Evolutionary conservation across 257 asterid species (phyloP), one percentile per base, ranked within the genome.

Genomic region (Striga asiatica): DNA sequence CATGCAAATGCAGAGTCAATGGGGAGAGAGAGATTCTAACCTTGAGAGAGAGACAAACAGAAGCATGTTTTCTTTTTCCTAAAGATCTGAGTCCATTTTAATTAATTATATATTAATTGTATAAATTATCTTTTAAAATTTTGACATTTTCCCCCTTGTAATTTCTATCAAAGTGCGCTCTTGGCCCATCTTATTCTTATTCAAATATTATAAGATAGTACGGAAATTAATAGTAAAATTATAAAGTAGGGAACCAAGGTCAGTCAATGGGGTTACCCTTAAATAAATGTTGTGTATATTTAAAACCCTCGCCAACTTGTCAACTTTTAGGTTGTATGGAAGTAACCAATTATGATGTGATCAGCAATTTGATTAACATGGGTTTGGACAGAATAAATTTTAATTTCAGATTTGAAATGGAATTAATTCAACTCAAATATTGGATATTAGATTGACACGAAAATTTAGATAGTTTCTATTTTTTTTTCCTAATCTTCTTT

Each of bases 91-190:
- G 31, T 27, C 31, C 6, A 27, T 6, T 27, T 27, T 27, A 6
- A 27, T 27, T 27, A 27, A 27, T 27, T 27, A 27, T 27, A 27
- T 31, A 71, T 48, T 60, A 41, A 54, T 61, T 14, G 45, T 46
- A 49, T 29, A 24, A 24, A 29, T 25, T 38, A 48, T 64, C 74
- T 81, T 81, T 77, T 77, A 55, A 65, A 76, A 34, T 8, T 79
- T 80, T 69, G 95, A 69, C 73, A 58, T 64, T 74, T 81, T 80
- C 76, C 89, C 56, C 52, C 85, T 84, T 84, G 97, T 81, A 69
- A 69, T 73, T 60, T 66, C 66, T 66, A 19, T 32, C 60, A 9
- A 65, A 73, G 72, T 72, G 82, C 68, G 79, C 64, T 69, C 69
- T 70, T 63, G 66, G 78, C 39, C 76, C 72, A 69, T 52, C 69